Conservation (phyloP, 2,329 filamentous ascomycete genomes). For the Gliomastix tumulicola region DNA sequence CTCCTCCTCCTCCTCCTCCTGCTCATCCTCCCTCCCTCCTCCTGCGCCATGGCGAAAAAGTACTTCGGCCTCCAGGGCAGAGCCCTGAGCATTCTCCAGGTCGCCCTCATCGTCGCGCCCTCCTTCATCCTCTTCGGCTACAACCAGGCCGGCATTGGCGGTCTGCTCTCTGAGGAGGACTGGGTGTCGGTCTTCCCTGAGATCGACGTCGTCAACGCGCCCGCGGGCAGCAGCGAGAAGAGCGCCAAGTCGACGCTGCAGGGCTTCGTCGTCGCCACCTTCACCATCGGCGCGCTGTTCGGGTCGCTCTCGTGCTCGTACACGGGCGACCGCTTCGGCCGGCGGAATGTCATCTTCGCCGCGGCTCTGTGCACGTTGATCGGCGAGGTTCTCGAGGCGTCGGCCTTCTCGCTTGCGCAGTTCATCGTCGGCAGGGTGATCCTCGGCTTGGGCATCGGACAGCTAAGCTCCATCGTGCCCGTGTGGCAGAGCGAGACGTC, state of each 20-base stretch:
- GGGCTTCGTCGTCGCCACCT: constrained; percentile 35
- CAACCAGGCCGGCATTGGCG: constrained; percentile 65
- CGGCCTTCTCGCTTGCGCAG: constrained; percentile 31
- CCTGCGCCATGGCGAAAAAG: constrained; percentile 1
- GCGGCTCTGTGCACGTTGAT: constrained; percentile 42
- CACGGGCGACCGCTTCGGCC: constrained; percentile 52
- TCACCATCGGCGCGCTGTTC: constrained; percentile 52
- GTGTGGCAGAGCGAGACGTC: constrained; percentile 46
- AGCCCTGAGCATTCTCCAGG: constrained; percentile 25
- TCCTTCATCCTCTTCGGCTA: constrained; percentile 41
- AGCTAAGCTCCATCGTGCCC: constrained; percentile 43
- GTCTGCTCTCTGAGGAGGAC: constrained; percentile 56
- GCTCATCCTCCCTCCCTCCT: no score
- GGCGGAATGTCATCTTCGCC: constrained; percentile 47
- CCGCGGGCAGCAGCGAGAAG: constrained; percentile 17
- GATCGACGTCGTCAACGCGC: constrained; percentile 44
- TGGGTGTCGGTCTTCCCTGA: constrained; percentile 46
- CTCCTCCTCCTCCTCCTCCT: no score
- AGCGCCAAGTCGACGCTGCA: constrained; percentile 37
- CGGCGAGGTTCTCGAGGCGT: constrained; percentile 47
- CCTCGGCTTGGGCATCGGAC: constrained; percentile 44
- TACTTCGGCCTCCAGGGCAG: constrained; percentile 27
- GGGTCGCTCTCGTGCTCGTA: constrained; percentile 30
- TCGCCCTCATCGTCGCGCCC: constrained; percentile 33
- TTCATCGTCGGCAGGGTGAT: constrained; percentile 38